Evolutionary conservation across 2,329 filamentous ascomycete species (phyloP).

Genomic region (Teratosphaeria nubilosa): DNA sequence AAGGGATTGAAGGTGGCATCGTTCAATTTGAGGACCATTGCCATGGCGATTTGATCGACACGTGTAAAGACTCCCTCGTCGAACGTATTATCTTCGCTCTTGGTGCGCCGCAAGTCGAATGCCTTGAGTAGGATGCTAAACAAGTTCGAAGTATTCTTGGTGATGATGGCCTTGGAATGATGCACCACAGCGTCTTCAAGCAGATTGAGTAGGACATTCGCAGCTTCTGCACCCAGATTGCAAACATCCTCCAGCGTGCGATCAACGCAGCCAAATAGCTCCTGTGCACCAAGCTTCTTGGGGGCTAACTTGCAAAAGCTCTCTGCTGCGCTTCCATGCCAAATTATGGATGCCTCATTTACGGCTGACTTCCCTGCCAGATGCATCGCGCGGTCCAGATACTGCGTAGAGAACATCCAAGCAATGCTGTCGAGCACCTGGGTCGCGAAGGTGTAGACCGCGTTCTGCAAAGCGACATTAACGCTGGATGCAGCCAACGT

Average conservation of each 20-base stretch:
- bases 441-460: conserved; percentile 68
- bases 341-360: conserved; percentile 29
- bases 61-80: conserved; percentile 46
- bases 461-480: conserved; percentile 58
- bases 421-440: conserved; percentile 74
- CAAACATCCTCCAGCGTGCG: conserved; percentile 57
- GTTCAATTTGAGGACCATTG: conserved; percentile 95
- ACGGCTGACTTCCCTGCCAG: conserved; percentile 48
- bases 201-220: conserved; percentile 29
- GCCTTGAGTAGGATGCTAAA: conserved; percentile 49
- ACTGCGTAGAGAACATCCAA: conserved; percentile 72
- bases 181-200: conserved; percentile 63
- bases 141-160: conserved; percentile 62
- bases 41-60: conserved; percentile 62
- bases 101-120: conserved; percentile 55
- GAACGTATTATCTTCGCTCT: conserved; percentile 39
- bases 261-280: conserved; percentile 63
- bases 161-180: conserved; percentile 67
- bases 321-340: conserved; percentile 2
- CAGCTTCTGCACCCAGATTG: conserved; percentile 41
- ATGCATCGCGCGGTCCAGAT: conserved; percentile 44
- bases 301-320: conserved; percentile 65
- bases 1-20: conserved; percentile 87
- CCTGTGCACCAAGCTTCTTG: conserved; percentile 64
- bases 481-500: conserved; percentile 47